Conservation (phyloP, 352 stramenopile genomes). For the Phytopythium montanum region DNA sequence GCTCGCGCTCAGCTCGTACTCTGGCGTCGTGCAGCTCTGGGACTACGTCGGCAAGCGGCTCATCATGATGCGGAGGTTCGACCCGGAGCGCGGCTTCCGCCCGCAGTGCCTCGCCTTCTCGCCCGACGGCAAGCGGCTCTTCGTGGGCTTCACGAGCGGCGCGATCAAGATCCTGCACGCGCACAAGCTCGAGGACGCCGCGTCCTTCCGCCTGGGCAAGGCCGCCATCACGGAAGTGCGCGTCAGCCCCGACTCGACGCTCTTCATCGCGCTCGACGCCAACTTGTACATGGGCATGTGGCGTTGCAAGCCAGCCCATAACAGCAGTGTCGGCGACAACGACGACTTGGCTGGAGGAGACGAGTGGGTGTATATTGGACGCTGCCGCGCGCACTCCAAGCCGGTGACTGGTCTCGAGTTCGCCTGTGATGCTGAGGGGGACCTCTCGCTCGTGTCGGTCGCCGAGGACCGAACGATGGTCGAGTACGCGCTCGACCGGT, state of each 20-base stretch:
- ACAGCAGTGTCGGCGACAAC: conserved; percentile 7
- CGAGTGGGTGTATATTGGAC: conserved; percentile 85
- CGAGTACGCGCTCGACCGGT: conserved; percentile 87
- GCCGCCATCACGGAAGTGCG: conserved; percentile 72
- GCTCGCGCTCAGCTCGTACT: conserved; percentile 79
- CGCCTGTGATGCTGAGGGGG: conserved; percentile 57
- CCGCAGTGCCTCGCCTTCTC: conserved; percentile 84
- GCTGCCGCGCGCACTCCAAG: conserved; percentile 69
- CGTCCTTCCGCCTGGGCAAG: conserved; percentile 64
- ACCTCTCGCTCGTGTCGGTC: conserved; percentile 82
- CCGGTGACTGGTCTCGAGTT: conserved; percentile 90
- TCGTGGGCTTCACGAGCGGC: conserved; percentile 87
- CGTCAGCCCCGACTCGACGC: conserved; percentile 64
- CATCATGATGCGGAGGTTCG: conserved; percentile 81
- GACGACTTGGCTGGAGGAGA: conserved; percentile 11
- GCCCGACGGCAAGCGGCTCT: conserved; percentile 67
- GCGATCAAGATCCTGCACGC: conserved; percentile 83
- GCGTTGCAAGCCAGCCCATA: conserved; percentile 48
- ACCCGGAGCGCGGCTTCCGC: conserved; percentile 47
- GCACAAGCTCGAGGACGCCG: conserved; percentile 71
- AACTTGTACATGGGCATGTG: conserved; percentile 77
- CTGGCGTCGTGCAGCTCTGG: conserved; percentile 89
- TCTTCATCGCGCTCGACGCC: conserved; percentile 79
- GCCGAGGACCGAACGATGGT: conserved; percentile 84
- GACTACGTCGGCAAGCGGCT: conserved; percentile 84